Conservation (phyloP, 2,329 filamentous ascomycete species). For the Phaeosphaeriaceae sp. region DNA sequence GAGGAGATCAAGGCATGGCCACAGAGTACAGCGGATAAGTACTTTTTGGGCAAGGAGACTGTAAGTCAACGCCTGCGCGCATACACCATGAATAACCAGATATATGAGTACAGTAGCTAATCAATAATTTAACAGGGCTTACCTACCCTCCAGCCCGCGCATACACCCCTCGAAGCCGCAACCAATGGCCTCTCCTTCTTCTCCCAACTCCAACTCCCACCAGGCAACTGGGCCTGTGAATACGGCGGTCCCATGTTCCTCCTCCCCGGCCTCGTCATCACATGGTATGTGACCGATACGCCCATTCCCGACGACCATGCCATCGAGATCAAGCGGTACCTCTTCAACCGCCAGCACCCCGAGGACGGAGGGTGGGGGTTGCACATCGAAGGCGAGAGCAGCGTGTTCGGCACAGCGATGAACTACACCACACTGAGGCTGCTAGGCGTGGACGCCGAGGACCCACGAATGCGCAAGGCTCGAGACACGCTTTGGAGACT, state of each 20-base stretch:
- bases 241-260: constrained; percentile 98
- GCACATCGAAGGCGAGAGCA: constrained; percentile 92
- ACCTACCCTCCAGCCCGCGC: constrained; percentile 73
- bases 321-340: constrained; percentile 90
- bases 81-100: background rate
- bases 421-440: constrained; percentile 86
- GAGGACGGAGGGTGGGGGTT: constrained; percentile 97
- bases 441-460: constrained; percentile 81
- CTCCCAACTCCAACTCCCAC: constrained; percentile 83
- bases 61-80: constrained; percentile 56
- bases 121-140: constrained; percentile 65
- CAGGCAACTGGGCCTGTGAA: constrained; percentile 95
- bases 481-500: constrained; percentile 81
- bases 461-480: constrained; percentile 85
- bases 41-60: constrained; percentile 78
- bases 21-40: constrained; percentile 88
- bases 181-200: constrained; percentile 88
- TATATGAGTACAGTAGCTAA: background rate
- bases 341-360: constrained; percentile 83
- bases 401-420: constrained; percentile 86
- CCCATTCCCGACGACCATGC: constrained; percentile 80
- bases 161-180: constrained; percentile 77
- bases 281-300: constrained; percentile 89
- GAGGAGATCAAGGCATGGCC: constrained; percentile 79
- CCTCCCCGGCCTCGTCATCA: constrained; percentile 81